These are phyloP conservation scores for Cardiospermum halicacabum DNA, from an alignment of 345 rosid species.

Conservation along the genomic window DNA sequence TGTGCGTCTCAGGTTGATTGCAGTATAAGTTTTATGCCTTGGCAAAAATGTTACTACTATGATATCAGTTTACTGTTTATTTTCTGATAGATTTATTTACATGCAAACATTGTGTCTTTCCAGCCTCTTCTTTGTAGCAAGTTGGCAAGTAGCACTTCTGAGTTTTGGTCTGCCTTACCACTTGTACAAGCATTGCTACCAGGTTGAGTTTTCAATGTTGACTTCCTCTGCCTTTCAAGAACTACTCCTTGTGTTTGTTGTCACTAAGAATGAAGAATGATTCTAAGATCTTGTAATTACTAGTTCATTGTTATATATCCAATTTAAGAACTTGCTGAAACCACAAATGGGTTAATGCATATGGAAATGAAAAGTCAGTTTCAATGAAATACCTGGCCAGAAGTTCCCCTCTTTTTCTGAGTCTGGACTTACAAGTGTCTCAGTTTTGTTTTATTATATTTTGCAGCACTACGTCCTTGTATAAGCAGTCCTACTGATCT, in stretches of 20 bases:
- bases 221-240: slow-evolving; percentile 8
- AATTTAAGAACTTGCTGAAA: not conserved
- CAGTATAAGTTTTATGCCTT: slow-evolving; percentile 15
- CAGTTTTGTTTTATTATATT: slow-evolving; percentile 12
- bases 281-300: slow-evolving; percentile 2
- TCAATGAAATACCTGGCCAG: not conserved
- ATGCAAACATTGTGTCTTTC: slow-evolving; percentile 16
- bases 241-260: not conserved
- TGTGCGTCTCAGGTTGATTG: slow-evolving; percentile 84
- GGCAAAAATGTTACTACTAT: slow-evolving; percentile 9
- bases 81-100: slow-evolving; percentile 18
- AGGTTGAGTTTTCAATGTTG: slow-evolving; percentile 38
- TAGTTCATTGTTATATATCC: not conserved
- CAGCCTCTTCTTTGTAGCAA: slow-evolving; percentile 66
- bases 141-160: slow-evolving; percentile 50
- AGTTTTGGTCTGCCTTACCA: slow-evolving; percentile 74
- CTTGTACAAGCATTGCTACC: slow-evolving; percentile 76
- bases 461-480: slow-evolving; percentile 66
- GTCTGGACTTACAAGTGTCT: slow-evolving; percentile 1
- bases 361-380: not conserved
- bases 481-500: slow-evolving; percentile 42
- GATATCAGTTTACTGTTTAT: slow-evolving; percentile 15
- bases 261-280: not conserved
- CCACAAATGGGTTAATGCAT: not conserved
- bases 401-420: slow-evolving; percentile 8